A percentile compares a stretch with the other conserved stretches of the same genome.
Evolutionary conservation across 371 early-diverging fungal genomes (phyloP).

Genomic region (Chytridium lagenaria): DNA sequence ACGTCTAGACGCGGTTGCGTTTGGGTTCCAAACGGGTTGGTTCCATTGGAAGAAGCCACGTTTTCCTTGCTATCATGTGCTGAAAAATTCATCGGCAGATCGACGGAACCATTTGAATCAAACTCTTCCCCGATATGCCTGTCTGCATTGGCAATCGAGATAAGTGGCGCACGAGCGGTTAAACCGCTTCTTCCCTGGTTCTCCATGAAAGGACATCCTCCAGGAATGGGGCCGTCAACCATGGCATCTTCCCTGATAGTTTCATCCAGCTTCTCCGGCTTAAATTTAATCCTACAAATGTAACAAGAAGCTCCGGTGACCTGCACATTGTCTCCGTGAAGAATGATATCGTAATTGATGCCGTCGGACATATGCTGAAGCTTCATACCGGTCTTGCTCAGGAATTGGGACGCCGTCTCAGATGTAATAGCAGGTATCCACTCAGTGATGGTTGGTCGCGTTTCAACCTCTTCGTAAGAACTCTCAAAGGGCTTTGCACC

Average conservation of each 20-base stretch:
- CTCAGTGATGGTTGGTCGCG: not conserved
- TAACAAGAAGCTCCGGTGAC: slow-evolving; percentile 16
- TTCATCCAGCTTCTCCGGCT: not conserved
- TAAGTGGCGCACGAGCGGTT: too few species aligned
- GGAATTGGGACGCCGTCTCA: not conserved
- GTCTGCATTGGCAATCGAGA: not conserved
- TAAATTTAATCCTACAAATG: slow-evolving; percentile 14
- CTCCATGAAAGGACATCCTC: not conserved
- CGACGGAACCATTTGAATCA: not conserved
- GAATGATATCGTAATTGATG: not conserved
- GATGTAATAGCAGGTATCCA: not conserved
- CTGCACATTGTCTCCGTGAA: slow-evolving; percentile 27
- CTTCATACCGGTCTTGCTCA: slow-evolving; percentile 22
- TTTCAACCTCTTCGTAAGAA: not conserved
- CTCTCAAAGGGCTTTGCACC: not conserved
- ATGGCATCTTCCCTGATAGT: not conserved
- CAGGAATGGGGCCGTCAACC: not conserved
- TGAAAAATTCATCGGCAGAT: not conserved
- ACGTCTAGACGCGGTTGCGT: too few species aligned
- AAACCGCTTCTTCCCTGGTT: too few species aligned
- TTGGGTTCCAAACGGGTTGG: too few species aligned
- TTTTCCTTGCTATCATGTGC: not conserved
- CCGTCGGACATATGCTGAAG: slow-evolving; percentile 8
- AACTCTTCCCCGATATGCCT: not conserved
- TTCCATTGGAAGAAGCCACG: not conserved